Conservation (phyloP, 352 stramenopile genomes). For the Pythium rhizo-oryzae region DNA sequence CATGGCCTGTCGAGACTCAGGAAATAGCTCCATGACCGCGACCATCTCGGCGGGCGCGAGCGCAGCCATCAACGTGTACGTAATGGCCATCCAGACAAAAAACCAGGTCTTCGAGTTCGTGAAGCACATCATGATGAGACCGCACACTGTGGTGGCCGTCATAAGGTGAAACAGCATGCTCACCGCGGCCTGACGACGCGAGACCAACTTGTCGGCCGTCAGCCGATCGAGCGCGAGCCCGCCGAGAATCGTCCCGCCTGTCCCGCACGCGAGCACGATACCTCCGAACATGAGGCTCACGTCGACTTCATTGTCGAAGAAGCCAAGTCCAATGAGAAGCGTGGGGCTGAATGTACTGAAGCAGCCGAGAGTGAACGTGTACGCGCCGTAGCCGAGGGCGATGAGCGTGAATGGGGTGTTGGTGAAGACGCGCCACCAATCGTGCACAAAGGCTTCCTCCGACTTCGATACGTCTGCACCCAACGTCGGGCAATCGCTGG, state of each 20-base stretch:
- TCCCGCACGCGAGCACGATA: constrained; percentile 74
- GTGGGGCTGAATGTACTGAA: constrained; percentile 85
- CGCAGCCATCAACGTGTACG: constrained; percentile 80
- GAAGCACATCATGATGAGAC: constrained; percentile 60
- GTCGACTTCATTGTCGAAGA: constrained; percentile 80
- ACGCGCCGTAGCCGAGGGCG: constrained; percentile 82
- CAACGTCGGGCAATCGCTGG: constrained; percentile 3
- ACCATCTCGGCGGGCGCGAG: constrained; percentile 82
- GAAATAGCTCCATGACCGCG: constrained; percentile 89
- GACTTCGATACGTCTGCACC: too few relatives aligned
- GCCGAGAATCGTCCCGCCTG: constrained; percentile 86
- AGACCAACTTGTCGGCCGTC: constrained; percentile 14
- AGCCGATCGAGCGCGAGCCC: constrained; percentile 74
- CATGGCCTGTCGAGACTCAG: constrained; percentile 85
- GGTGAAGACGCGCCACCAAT: constrained; percentile 2
- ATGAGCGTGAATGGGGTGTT: constrained; percentile 66
- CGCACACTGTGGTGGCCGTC: constrained; percentile 50
- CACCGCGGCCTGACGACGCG: constrained; percentile 54
- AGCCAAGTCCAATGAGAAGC: constrained; percentile 89
- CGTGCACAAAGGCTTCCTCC: neutral
- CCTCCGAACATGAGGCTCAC: constrained; percentile 89
- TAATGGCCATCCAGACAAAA: constrained; percentile 65
- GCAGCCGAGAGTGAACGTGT: constrained; percentile 84
- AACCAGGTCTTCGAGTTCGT: constrained; percentile 52
- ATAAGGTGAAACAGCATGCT: constrained; percentile 72